Percentiles rank a stretch among this genome's conserved stretches.
Evolutionary conservation across 2,329 filamentous ascomycete species (phyloP).

Genomic region (Neonectria hederae): DNA sequence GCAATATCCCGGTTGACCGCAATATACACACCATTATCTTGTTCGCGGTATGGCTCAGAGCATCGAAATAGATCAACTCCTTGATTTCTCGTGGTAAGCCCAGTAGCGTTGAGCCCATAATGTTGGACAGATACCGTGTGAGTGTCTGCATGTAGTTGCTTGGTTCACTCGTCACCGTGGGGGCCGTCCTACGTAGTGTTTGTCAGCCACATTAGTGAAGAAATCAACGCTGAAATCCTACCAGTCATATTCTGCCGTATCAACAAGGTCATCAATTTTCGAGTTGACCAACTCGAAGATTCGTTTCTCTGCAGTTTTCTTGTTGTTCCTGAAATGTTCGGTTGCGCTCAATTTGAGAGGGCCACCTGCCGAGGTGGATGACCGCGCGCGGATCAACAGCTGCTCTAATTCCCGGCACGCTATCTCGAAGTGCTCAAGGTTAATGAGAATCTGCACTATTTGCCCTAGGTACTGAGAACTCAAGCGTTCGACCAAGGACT

Average conservation of each 20-base stretch:
- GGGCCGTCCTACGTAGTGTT: slow-evolving; percentile 54
- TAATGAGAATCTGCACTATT: slow-evolving; percentile 98
- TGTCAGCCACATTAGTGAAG: slow-evolving; percentile 26
- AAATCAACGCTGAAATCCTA: slow-evolving; percentile 44
- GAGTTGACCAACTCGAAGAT: slow-evolving; percentile 99
- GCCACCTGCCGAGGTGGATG: slow-evolving; percentile 81
- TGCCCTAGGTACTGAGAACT: slow-evolving; percentile 95
- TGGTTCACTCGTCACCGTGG: slow-evolving; percentile 73
- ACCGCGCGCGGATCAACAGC: slow-evolving; percentile 84
- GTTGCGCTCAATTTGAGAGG: slow-evolving; percentile 85
- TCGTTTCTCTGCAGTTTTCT: slow-evolving; percentile 95
- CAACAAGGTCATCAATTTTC: slow-evolving; percentile 97
- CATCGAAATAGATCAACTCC: slow-evolving; percentile 97
- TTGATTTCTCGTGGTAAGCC: slow-evolving; percentile 96
- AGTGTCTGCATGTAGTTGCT: slow-evolving; percentile 96
- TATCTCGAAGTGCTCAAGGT: slow-evolving; percentile 94
- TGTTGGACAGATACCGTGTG: slow-evolving; percentile 91
- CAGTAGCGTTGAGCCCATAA: slow-evolving; percentile 94
- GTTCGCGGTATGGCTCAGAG: slow-evolving; percentile 87
- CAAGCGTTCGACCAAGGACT: slow-evolving; percentile 86
- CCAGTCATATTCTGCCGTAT: slow-evolving; percentile 98
- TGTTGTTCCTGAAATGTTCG: slow-evolving; percentile 85
- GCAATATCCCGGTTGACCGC: background rate
- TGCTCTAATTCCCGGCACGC: slow-evolving; percentile 91
- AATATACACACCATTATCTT: slow-evolving; percentile 74